Evolutionary conservation across 2,329 filamentous ascomycete species (phyloP).

Genomic region (Paecilomyces sp.): DNA sequence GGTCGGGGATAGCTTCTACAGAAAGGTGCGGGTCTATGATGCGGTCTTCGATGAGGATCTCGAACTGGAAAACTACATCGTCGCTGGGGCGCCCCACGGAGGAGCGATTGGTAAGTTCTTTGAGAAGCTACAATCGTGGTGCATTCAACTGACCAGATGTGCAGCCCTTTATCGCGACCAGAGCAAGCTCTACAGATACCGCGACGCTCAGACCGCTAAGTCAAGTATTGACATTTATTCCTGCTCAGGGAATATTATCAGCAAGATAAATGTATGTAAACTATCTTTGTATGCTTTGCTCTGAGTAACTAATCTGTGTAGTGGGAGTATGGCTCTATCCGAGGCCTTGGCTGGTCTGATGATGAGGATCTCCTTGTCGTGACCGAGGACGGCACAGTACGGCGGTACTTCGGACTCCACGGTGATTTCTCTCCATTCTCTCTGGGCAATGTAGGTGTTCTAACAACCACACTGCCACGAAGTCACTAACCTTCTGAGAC

Average conservation of each 20-base stretch:
- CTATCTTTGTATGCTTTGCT: not conserved
- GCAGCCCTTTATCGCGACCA: conserved; percentile 84
- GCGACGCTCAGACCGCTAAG: conserved; percentile 63
- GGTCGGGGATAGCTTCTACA: conserved; percentile 89
- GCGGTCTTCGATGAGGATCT: conserved; percentile 87
- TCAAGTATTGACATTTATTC: conserved; percentile 92
- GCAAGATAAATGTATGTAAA: conserved; percentile 57
- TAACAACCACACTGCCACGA: not conserved
- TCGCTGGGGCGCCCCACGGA: conserved; percentile 85
- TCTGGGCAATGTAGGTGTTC: conserved; percentile 59
- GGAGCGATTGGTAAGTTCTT: conserved; percentile 73
- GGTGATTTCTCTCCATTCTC: conserved; percentile 94
- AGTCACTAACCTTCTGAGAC: conserved; percentile 9
- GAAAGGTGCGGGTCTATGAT: conserved; percentile 88
- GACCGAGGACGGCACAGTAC: conserved; percentile 80
- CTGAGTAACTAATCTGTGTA: conserved; percentile 25
- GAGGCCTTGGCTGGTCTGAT: conserved; percentile 90
- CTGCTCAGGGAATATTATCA: conserved; percentile 80
- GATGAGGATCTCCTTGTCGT: conserved; percentile 88
- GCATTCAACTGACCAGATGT: conserved; percentile 2
- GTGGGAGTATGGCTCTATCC: conserved; percentile 86
- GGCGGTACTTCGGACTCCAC: conserved; percentile 86
- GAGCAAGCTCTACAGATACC: conserved; percentile 71
- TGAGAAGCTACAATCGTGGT: not conserved
- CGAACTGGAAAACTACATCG: conserved; percentile 89